Evolutionary conservation across 148 eudicot species (phyloP).

Genomic region (Polygonum maritimum): DNA sequence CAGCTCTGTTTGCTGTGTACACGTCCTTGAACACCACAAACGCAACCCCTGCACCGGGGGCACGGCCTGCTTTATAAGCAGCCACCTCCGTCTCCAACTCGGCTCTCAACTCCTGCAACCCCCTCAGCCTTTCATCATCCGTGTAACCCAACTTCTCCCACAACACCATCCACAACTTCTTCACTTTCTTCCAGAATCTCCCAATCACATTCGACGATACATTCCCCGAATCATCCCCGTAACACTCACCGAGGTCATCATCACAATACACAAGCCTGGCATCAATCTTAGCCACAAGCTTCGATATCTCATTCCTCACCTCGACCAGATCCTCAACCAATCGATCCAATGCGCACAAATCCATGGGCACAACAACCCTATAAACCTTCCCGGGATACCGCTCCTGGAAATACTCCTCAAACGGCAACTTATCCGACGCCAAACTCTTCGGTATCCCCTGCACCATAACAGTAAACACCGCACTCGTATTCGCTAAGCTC

Average conservation of each 20-base stretch:
- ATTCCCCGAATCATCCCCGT: conserved; percentile 15
- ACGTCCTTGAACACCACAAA: conserved; percentile 95
- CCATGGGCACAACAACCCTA: conserved; percentile 77
- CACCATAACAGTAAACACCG: conserved; percentile 73
- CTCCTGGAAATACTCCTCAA: conserved; percentile 65
- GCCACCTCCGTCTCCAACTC: conserved; percentile 88
- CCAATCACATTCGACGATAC: conserved; percentile 20
- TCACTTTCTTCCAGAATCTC: conserved; percentile 34
- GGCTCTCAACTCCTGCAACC: conserved; percentile 81
- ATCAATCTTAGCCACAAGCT: conserved; percentile 61
- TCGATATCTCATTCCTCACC: conserved; percentile 67
- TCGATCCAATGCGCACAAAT: conserved; percentile 83
- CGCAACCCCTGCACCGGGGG: conserved; percentile 89
- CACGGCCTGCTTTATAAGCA: conserved; percentile 76
- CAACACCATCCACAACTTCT: conserved; percentile 34
- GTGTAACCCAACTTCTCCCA: conserved; percentile 47
- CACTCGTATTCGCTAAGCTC: conserved; percentile 42
- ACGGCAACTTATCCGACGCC: conserved; percentile 51
- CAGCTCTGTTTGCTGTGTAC: conserved; percentile 66
- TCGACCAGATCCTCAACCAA: conserved; percentile 63
- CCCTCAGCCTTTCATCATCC: conserved; percentile 60
- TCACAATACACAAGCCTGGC: conserved; percentile 22
- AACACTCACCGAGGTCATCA: conserved; percentile 26
- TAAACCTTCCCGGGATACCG: conserved; percentile 83
- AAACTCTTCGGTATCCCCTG: conserved; percentile 67